Percentiles rank a stretch among this genome's conserved stretches.
These are phyloP conservation scores for Agrostemma githago DNA, from an alignment of 148 eudicot genomes.

Conservation along the genomic window DNA sequence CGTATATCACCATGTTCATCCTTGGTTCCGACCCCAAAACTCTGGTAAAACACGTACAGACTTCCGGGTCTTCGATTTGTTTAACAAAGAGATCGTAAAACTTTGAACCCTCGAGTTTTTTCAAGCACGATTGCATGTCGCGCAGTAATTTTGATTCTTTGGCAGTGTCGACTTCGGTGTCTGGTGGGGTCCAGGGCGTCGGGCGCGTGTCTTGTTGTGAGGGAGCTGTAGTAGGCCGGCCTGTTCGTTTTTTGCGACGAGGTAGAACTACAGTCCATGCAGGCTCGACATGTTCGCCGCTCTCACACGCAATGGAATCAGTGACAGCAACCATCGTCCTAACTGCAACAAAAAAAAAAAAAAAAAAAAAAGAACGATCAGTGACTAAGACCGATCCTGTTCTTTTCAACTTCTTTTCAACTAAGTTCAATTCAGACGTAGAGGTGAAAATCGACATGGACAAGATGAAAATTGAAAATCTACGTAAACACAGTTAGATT, in stretches of 20 bases:
- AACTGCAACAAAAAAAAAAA: neutral
- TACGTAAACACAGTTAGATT: neutral
- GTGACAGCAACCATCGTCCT: constrained; percentile 40
- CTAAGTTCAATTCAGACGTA: too few species aligned
- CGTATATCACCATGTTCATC: constrained; percentile 80
- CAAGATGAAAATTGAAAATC: neutral
- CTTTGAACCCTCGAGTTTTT: constrained; percentile 50
- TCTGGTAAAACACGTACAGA: constrained; percentile 32
- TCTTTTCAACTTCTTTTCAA: too few species aligned
- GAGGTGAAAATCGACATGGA: neutral
- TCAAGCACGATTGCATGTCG: constrained; percentile 44
- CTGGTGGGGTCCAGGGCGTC: constrained; percentile 49
- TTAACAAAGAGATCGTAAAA: constrained; percentile 46
- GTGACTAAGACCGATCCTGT: neutral
- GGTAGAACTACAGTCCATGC: constrained; percentile 72
- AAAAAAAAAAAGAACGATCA: neutral
- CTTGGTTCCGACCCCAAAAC: constrained; percentile 42
- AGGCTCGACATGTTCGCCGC: constrained; percentile 24
- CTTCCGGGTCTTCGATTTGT: constrained; percentile 42
- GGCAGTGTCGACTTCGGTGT: constrained; percentile 33
- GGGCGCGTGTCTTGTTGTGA: constrained; percentile 22
- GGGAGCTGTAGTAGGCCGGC: constrained; percentile 17
- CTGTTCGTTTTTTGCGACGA: constrained; percentile 48
- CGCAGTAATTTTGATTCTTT: constrained; percentile 51
- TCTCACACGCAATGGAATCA: constrained; percentile 27